phyloP scores from a whole-genome alignment of 257 asterid species.

The Cruciata laevipes region DNA sequence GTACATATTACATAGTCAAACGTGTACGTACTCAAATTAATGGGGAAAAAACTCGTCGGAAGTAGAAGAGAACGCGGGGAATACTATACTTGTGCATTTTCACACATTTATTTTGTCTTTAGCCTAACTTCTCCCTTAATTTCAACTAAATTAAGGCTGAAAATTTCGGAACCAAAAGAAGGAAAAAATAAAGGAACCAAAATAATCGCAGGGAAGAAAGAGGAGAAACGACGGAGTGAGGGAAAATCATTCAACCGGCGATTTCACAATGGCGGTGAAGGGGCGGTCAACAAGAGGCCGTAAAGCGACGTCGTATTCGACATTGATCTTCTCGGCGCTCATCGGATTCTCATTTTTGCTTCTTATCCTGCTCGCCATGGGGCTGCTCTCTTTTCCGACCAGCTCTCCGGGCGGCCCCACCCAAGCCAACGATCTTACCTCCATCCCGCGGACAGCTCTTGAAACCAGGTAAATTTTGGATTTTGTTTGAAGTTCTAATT shows the following conservation, averaged over 20 bases:
- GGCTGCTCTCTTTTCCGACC: slow-evolving; percentile 55
- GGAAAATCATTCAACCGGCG: background rate
- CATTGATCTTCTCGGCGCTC: slow-evolving; percentile 39
- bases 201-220: background rate
- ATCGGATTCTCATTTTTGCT: slow-evolving; percentile 45
- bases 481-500: background rate
- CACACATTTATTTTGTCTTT: background rate
- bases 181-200: background rate
- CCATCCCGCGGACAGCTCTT: slow-evolving; percentile 47
- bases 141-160: background rate
- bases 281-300: slow-evolving; percentile 52
- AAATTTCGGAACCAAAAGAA: background rate
- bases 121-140: slow-evolving; percentile 8
- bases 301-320: slow-evolving; percentile 33
- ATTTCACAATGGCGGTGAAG: slow-evolving; percentile 51
- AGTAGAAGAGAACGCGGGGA: background rate
- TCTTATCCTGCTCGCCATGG: slow-evolving; percentile 43
- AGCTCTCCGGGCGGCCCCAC: slow-evolving; percentile 40
- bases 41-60: background rate
- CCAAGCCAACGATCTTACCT: slow-evolving; percentile 63
- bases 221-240: background rate
- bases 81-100: background rate
- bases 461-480: slow-evolving; percentile 9
- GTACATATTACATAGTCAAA: too few relatives aligned
- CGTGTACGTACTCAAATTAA: background rate